phyloP scores from a whole-genome alignment of 1,284 basidiomycete species.

The Chondrostereum purpureum region DNA sequence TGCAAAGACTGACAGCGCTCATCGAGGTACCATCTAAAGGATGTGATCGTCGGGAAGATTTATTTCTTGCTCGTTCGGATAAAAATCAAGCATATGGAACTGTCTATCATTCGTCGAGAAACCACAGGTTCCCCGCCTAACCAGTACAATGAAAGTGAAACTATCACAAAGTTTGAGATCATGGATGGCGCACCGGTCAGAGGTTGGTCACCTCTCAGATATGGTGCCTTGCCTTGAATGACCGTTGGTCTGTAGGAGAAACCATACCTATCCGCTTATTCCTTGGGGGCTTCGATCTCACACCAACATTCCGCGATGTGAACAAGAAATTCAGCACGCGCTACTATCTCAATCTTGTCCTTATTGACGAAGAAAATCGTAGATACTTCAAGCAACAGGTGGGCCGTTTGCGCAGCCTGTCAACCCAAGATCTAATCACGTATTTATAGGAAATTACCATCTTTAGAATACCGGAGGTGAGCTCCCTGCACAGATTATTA shows the following conservation, averaged over 20 bases:
- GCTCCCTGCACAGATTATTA: constrained; percentile 3
- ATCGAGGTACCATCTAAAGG: constrained; percentile 91
- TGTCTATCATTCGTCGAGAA: constrained; percentile 95
- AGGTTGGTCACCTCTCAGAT: constrained; percentile 38
- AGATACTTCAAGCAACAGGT: constrained; percentile 92
- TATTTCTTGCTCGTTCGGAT: constrained; percentile 98
- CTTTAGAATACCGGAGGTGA: constrained; percentile 31
- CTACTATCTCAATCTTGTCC: constrained; percentile 94
- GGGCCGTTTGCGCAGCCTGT: constrained; percentile 11
- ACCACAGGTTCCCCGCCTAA: constrained; percentile 96
- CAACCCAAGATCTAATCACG: constrained; percentile 4
- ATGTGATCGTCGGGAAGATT: constrained; percentile 99
- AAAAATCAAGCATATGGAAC: constrained; percentile 99
- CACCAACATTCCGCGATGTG: constrained; percentile 97
- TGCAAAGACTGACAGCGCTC: constrained; percentile 1
- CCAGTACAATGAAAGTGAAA: constrained; percentile 98
- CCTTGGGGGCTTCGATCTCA: constrained; percentile 96
- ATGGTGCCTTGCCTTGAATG: not conserved
- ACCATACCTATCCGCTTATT: constrained; percentile 98
- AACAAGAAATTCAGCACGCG: constrained; percentile 98
- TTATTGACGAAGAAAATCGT: constrained; percentile 97
- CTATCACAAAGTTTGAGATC: constrained; percentile 99
- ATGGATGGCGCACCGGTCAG: constrained; percentile 97
- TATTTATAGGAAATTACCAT: constrained; percentile 27
- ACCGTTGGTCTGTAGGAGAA: constrained; percentile 57